These are phyloP conservation scores for Alternaria solani DNA, from an alignment of 2,329 filamentous ascomycete genomes.

Conservation along the genomic window DNA sequence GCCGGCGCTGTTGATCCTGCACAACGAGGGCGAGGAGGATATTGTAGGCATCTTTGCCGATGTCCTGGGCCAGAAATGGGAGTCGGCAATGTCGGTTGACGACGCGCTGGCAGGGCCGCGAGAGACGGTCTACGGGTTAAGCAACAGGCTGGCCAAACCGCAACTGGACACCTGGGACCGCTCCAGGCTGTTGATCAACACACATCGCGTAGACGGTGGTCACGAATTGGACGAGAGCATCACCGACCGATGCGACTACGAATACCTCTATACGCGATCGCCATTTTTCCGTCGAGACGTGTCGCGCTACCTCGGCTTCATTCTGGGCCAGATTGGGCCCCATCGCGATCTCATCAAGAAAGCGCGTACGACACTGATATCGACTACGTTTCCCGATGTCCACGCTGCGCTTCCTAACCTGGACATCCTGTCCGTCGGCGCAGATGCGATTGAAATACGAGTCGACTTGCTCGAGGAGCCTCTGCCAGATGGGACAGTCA, in stretches of 20 bases:
- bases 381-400: slow-evolving; percentile 87
- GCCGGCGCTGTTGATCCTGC: slow-evolving; percentile 65
- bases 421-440: slow-evolving; percentile 85
- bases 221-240: slow-evolving; percentile 69
- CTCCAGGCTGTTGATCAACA: slow-evolving; percentile 74
- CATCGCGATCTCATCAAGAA: slow-evolving; percentile 82
- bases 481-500: slow-evolving; percentile 63
- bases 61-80: slow-evolving; percentile 77
- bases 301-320: slow-evolving; percentile 79
- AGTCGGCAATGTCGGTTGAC: slow-evolving; percentile 64
- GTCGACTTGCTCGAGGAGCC: slow-evolving; percentile 83
- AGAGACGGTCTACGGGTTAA: slow-evolving; percentile 73
- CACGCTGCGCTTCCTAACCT: slow-evolving; percentile 82
- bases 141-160: slow-evolving; percentile 63
- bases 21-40: slow-evolving; percentile 73
- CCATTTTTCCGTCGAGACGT: slow-evolving; percentile 78
- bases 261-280: slow-evolving; percentile 80
- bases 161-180: slow-evolving; percentile 66
- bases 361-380: slow-evolving; percentile 82
- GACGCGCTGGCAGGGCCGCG: slow-evolving; percentile 63
- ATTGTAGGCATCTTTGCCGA: slow-evolving; percentile 80
- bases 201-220: slow-evolving; percentile 74
- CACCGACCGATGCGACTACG: slow-evolving; percentile 78
- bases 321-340: slow-evolving; percentile 78
- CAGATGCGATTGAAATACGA: slow-evolving; percentile 84